Evolutionary conservation across 176 grass and related monocot species (phyloP).

Genomic region (Eleusine indica): DNA sequence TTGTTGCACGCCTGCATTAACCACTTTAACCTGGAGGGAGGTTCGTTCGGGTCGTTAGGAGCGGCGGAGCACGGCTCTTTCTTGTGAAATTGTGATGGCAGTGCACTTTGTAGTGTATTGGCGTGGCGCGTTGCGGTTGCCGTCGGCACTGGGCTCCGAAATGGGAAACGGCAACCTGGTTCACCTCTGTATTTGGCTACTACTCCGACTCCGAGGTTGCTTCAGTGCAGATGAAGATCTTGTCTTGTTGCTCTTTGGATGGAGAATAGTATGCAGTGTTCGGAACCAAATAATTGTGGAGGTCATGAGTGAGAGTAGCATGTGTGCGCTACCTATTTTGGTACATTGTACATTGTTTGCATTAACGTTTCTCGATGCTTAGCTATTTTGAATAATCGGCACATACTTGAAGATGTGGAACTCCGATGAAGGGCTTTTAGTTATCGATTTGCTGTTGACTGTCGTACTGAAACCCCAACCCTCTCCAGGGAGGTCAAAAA

Average conservation of each 20-base stretch:
- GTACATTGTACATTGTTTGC: background rate
- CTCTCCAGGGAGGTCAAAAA: background rate
- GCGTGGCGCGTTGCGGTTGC: background rate
- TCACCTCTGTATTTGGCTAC: background rate
- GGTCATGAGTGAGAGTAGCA: background rate
- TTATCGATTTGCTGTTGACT: too few species aligned
- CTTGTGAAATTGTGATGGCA: slow-evolving; percentile 5
- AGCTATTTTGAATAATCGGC: background rate
- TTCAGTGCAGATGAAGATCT: background rate
- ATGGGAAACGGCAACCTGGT: background rate
- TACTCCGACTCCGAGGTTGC: background rate
- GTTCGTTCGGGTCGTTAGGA: slow-evolving; percentile 6
- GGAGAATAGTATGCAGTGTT: too few species aligned
- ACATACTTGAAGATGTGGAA: background rate
- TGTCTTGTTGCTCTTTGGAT: slow-evolving; percentile 11
- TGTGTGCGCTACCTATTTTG: too few species aligned
- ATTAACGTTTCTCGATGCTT: background rate
- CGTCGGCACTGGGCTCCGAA: background rate
- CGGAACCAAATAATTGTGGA: slow-evolving; percentile 16
- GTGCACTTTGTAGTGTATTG: background rate
- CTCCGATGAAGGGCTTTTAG: background rate
- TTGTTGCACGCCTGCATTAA: slow-evolving; percentile 1
- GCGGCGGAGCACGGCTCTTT: background rate
- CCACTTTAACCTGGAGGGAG: slow-evolving; percentile 20
- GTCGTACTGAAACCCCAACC: background rate